Percentiles rank a stretch among this genome's conserved stretches.
Conservation (phyloP, 768 basidiomycete species). For the Leccinellum rugosiceps region DNA sequence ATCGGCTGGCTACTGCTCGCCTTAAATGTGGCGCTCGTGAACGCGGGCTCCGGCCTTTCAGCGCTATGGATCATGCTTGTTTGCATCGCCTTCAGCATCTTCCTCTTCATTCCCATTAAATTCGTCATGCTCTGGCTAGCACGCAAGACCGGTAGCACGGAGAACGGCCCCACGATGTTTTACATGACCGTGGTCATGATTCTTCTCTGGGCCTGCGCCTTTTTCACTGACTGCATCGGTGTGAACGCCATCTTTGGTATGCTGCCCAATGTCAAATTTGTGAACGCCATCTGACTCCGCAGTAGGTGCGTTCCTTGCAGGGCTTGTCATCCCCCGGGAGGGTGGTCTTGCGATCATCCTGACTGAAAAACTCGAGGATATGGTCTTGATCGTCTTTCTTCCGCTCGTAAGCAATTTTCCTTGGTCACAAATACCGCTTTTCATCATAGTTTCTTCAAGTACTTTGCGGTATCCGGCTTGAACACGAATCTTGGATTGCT, state of each 20-base stretch:
- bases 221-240: constrained; percentile 92
- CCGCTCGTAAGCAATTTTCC: constrained; percentile 54
- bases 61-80: constrained; percentile 83
- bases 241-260: constrained; percentile 87
- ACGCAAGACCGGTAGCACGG: constrained; percentile 69
- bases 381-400: constrained; percentile 86
- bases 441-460: constrained; percentile 41
- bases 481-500: constrained; percentile 86
- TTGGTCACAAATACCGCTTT: neutral
- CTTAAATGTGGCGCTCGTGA: constrained; percentile 88
- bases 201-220: constrained; percentile 80
- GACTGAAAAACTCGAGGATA: constrained; percentile 94
- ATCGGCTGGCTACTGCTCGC: constrained; percentile 88
- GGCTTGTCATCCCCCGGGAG: constrained; percentile 80
- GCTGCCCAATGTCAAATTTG: neutral
- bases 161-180: constrained; percentile 79
- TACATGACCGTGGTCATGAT: constrained; percentile 87
- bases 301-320: constrained; percentile 76
- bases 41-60: constrained; percentile 76
- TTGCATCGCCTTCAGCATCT: constrained; percentile 76
- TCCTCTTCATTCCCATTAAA: constrained; percentile 70
- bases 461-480: constrained; percentile 90
- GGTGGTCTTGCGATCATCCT: constrained; percentile 82
- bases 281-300: neutral
- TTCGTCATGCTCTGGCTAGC: constrained; percentile 68